Evolutionary conservation across 768 basidiomycete species (phyloP), one percentile per base, ranked within the genome.

Genomic region (Vishniacozyma victoriae): DNA sequence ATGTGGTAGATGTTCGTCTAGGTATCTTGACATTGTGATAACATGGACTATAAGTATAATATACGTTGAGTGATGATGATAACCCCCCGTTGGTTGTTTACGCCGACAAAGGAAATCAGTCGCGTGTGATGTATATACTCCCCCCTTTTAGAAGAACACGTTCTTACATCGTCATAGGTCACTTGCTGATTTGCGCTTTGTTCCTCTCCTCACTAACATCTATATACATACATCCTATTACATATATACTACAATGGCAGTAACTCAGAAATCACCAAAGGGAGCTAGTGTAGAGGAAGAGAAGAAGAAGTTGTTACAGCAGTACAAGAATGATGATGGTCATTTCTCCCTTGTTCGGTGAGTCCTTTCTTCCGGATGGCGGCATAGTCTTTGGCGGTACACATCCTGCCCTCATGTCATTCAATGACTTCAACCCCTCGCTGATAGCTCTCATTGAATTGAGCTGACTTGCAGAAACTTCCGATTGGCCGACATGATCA

Each of bases 261-360:
- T n/a, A n/a, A n/a, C n/a, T n/a, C n/a, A n/a, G n/a, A n/a, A n/a
- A n/a, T n/a, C n/a, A n/a, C n/a, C n/a, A n/a, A 64, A 67, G 45
- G 62, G 67, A 35, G 52, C 51, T 9, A 59, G 60, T 2, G 59
- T 67, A n/a, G 42, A 35, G 5, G 62, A 62, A 50, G 69, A 72
- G 57, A 68, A 66, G 55, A 61, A 66, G 51, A 70, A 71, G 46
- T 44, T 59, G 29, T 47, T 64, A 29, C 74, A 72, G 59, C 70
- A 71, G 40, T 62, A 79, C 39, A 80, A 84, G 58, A 83, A 91
- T 55, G 85, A 86, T 19, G 84, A 91, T 50, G 90, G 95, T 18
- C 95, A 99, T 75, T 99, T 99, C 74, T 91, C 89, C 18, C 82
- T 99, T 46, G 95, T 97, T 72, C 84, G 93, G 93, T 92, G 68